Base-by-base conservation (phyloP, 2,329 filamentous ascomycete species). In the Tolypocladium endophyticum region DNA sequence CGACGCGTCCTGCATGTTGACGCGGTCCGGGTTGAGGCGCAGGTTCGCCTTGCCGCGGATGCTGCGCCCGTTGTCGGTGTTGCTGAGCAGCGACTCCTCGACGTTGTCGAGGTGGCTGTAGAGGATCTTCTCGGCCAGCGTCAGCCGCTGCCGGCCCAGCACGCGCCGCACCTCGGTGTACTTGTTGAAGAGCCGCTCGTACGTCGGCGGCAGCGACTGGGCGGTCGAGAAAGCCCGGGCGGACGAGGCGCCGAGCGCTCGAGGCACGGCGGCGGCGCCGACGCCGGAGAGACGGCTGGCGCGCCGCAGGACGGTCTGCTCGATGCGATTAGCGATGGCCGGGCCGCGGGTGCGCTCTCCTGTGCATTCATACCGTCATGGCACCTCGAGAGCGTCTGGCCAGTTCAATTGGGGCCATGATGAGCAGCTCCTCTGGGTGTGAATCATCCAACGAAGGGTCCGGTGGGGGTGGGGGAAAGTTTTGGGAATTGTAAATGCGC, bases 1-100 rank as follows among this genome's bases (percentile, higher is more conserved):
- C 36, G 91, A 96, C 18, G 94, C 94, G 79, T 99, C 94, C 77
- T 99, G 94, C 94, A 99, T 99, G 64, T 95, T 95, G 67, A 97
- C 94, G 58, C 94, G 86, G 74, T 99, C 94, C 28, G 94, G 94
- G 76, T 96, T 96, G 74, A 99, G 88, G 79, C 96, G 96, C 76
- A 99, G 82, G 72, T 96, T 97, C 57, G 92, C 92, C 70, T 86
- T 86, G 66, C 93, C 93, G 50, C 94, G 86, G 63, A 99, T 88
- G 69, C 88, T 83, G 57, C 84, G 84, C 66, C 92, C 93, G 82
- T 92, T 90, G 74, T 90, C 83, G 56, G 92, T 97, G 70, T 86
- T 85, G 58, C 84, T 85, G 62, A 96, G 80, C 58, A 99, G 84
- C 43, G 91, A 92, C 73, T 96, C 92, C 75, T 96, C 92, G 8